Conservation (phyloP, 164 flowering plant species). For the Pachysandra terminalis region DNA sequence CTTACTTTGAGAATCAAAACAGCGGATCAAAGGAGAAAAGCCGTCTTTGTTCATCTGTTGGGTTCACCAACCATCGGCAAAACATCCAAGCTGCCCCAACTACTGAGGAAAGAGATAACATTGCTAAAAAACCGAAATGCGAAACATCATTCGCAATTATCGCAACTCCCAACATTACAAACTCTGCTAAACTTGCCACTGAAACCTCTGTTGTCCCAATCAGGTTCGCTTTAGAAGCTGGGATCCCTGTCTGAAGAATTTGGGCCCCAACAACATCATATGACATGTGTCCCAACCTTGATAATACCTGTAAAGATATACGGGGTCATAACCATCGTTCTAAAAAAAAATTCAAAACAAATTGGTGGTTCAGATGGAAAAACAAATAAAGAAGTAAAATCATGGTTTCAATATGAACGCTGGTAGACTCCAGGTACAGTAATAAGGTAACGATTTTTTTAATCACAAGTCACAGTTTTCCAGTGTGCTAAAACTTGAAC, state of each 20-base stretch:
- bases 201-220: conserved; percentile 93
- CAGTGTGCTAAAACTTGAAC: no score
- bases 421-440: no score
- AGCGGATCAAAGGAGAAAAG: conserved; percentile 65
- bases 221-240: conserved; percentile 82
- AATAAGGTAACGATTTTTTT: no score
- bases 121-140: conserved; percentile 83
- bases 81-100: conserved; percentile 89
- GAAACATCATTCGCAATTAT: conserved; percentile 90
- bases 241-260: conserved; percentile 98
- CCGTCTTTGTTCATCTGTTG: conserved; percentile 77
- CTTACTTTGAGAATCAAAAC: conserved; percentile 32
- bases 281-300: conserved; percentile 97
- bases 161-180: conserved; percentile 85
- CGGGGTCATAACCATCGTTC: background rate
- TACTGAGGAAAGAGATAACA: conserved; percentile 80
- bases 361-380: no score
- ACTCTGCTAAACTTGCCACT: conserved; percentile 90
- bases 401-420: no score
- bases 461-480: no score
- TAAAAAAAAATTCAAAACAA: no score
- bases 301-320: conserved; percentile 59
- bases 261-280: conserved; percentile 92
- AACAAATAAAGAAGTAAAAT: no score
- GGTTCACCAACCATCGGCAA: conserved; percentile 79